phyloP scores from a whole-genome alignment of 176 grass and related monocot species.

The Oryza meridionalis region DNA sequence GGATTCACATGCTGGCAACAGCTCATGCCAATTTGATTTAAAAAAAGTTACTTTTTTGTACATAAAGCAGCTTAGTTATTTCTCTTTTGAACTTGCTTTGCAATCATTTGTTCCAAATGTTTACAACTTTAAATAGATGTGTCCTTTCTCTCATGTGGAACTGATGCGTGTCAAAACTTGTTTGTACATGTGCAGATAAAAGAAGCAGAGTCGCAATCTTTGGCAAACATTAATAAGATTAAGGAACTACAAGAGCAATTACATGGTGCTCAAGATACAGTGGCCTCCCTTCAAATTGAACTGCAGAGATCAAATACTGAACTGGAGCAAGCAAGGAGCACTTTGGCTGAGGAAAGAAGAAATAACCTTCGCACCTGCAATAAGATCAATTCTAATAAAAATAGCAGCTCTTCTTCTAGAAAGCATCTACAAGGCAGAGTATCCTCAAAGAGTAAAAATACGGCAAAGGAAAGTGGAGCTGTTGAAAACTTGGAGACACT shows the following conservation, averaged over 20 bases:
- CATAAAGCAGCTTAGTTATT: slow-evolving; percentile 9
- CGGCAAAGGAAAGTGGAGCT: slow-evolving; percentile 25
- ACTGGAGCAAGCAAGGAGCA: slow-evolving; percentile 58
- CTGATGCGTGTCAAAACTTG: slow-evolving; percentile 34
- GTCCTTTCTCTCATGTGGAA: slow-evolving; percentile 30
- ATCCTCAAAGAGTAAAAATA: slow-evolving; percentile 41
- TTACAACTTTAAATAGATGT: not conserved
- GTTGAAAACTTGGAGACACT: slow-evolving; percentile 40
- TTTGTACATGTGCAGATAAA: slow-evolving; percentile 61
- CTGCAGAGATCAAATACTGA: slow-evolving; percentile 60
- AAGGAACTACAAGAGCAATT: slow-evolving; percentile 76
- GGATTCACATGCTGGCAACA: slow-evolving; percentile 8
- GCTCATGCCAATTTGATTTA: not conserved
- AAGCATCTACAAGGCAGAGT: slow-evolving; percentile 31
- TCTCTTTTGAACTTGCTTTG: slow-evolving; percentile 29
- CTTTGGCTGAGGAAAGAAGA: slow-evolving; percentile 44
- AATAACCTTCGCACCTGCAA: slow-evolving; percentile 23
- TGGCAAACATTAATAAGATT: slow-evolving; percentile 61
- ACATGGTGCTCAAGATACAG: slow-evolving; percentile 49
- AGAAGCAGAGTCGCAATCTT: slow-evolving; percentile 57
- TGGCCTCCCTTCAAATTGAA: slow-evolving; percentile 58
- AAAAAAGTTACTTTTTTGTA: not conserved
- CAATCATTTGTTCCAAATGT: not conserved
- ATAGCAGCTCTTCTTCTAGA: slow-evolving; percentile 26
- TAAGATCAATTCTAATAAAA: slow-evolving; percentile 38